A percentile compares a stretch with the other conserved stretches of the same genome.
These are phyloP conservation scores for Pestalotiopsis fici DNA, from an alignment of 2,329 filamentous ascomycete genomes.

Conservation along the genomic window DNA sequence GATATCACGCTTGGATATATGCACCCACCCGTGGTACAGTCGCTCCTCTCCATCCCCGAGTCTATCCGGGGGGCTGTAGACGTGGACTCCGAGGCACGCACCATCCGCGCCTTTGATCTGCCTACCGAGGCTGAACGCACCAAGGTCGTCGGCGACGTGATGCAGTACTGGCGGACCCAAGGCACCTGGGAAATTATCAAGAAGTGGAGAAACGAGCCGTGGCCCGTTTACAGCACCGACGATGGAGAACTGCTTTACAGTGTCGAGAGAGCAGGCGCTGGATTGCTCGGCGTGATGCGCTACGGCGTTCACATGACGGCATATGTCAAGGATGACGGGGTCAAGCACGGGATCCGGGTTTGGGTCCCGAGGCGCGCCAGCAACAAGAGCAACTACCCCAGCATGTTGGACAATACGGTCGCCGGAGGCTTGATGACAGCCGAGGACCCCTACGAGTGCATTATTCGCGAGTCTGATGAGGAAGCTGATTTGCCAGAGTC, in stretches of 20 bases:
- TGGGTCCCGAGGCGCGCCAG: slow-evolving; percentile 81
- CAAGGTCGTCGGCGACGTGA: slow-evolving; percentile 53
- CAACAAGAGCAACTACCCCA: slow-evolving; percentile 82
- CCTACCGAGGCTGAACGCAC: slow-evolving; percentile 65
- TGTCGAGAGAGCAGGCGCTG: slow-evolving; percentile 75
- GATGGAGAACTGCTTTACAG: slow-evolving; percentile 64
- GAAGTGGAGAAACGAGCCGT: slow-evolving; percentile 81
- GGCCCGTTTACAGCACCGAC: slow-evolving; percentile 70
- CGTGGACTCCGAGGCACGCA: slow-evolving; percentile 60
- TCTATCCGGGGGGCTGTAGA: slow-evolving; percentile 58
- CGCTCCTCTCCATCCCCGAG: slow-evolving; percentile 48
- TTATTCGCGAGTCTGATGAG: slow-evolving; percentile 85
- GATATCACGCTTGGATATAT: slow-evolving; percentile 56
- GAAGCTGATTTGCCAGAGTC: slow-evolving; percentile 79
- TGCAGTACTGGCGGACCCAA: slow-evolving; percentile 68
- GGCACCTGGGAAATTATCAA: slow-evolving; percentile 71
- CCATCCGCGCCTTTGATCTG: slow-evolving; percentile 63
- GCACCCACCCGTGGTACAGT: slow-evolving; percentile 49
- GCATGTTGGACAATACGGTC: slow-evolving; percentile 95
- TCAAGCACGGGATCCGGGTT: slow-evolving; percentile 64
- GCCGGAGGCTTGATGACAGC: slow-evolving; percentile 80
- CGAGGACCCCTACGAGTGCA: slow-evolving; percentile 77
- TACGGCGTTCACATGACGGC: slow-evolving; percentile 84
- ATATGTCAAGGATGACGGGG: slow-evolving; percentile 56
- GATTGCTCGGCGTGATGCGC: slow-evolving; percentile 73